phyloP scores from a whole-genome alignment of 768 basidiomycete genomes.

The Pulveroboletus ravenelii region DNA sequence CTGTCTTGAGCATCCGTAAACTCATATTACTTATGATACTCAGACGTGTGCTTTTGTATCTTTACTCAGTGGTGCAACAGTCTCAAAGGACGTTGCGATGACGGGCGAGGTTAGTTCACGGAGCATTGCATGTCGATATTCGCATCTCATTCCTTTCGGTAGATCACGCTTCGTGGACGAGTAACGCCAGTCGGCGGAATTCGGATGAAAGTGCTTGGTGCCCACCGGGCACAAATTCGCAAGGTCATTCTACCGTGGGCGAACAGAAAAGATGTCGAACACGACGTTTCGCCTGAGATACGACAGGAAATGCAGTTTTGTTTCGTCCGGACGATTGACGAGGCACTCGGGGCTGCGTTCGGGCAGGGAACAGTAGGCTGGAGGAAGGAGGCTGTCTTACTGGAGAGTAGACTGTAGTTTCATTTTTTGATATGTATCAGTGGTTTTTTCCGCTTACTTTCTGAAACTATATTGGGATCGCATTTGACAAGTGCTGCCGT shows the following conservation, averaged over 20 bases:
- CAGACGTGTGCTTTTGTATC: constrained; percentile 85
- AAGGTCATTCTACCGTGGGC: constrained; percentile 82
- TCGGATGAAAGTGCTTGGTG: constrained; percentile 88
- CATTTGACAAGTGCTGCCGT: background rate
- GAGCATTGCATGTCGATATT: background rate
- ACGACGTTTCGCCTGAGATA: constrained; percentile 74
- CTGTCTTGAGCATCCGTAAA: background rate
- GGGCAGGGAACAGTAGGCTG: constrained; percentile 64
- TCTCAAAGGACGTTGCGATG: constrained; percentile 75
- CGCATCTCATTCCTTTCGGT: background rate
- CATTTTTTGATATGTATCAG: background rate
- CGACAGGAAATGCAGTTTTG: constrained; percentile 73
- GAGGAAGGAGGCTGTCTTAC: constrained; percentile 47
- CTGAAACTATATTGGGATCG: background rate
- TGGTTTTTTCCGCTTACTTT: background rate
- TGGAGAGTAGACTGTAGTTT: constrained; percentile 50
- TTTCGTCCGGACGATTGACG: constrained; percentile 73
- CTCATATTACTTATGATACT: constrained; percentile 2
- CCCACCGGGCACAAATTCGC: constrained; percentile 78
- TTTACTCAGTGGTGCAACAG: constrained; percentile 68
- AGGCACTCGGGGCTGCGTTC: constrained; percentile 81
- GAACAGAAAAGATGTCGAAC: constrained; percentile 84
- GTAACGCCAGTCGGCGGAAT: constrained; percentile 86
- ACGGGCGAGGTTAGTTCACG: constrained; percentile 69
- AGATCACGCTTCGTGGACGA: constrained; percentile 80